phyloP scores from a whole-genome alignment of 352 stramenopile genomes.

The Phytophthora foliorum region DNA sequence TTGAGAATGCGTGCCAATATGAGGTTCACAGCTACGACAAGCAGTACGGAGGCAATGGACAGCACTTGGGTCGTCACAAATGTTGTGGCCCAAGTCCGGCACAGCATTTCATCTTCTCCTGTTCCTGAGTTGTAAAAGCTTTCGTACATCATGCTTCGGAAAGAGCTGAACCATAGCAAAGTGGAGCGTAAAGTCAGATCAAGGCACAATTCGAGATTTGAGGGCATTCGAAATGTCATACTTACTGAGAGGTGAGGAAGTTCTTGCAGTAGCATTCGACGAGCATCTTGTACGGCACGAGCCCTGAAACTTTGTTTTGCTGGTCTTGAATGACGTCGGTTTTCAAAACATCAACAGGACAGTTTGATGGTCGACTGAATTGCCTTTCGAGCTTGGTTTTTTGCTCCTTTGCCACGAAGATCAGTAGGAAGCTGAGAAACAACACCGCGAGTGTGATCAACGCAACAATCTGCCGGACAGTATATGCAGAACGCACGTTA shows the following conservation, averaged over 20 bases:
- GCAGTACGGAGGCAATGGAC: conserved; percentile 69
- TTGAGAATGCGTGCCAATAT: conserved; percentile 74
- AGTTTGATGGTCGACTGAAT: conserved; percentile 74
- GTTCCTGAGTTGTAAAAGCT: conserved; percentile 58
- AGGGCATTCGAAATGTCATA: conserved; percentile 1
- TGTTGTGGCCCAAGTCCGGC: conserved; percentile 73
- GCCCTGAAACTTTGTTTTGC: conserved; percentile 51
- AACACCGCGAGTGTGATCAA: conserved; percentile 77
- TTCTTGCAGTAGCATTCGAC: conserved; percentile 87
- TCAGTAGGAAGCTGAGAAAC: conserved; percentile 80
- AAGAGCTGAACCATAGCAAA: conserved; percentile 44
- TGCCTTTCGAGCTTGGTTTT: conserved; percentile 78
- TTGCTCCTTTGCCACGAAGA: conserved; percentile 78
- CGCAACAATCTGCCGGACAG: conserved; percentile 53
- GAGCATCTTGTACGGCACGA: conserved; percentile 77
- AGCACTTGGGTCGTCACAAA: conserved; percentile 78
- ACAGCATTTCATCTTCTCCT: conserved; percentile 45
- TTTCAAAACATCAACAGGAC: conserved; percentile 62
- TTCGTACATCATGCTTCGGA: conserved; percentile 69
- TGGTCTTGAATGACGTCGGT: conserved; percentile 80
- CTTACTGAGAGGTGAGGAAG: conserved; percentile 54
- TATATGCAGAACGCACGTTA: neutral
- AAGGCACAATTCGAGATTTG: neutral
- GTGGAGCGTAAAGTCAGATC: neutral
- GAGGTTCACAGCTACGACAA: conserved; percentile 79